Conservation (phyloP, 1,139 yeast genomes). For the Protomyces inouyei region DNA sequence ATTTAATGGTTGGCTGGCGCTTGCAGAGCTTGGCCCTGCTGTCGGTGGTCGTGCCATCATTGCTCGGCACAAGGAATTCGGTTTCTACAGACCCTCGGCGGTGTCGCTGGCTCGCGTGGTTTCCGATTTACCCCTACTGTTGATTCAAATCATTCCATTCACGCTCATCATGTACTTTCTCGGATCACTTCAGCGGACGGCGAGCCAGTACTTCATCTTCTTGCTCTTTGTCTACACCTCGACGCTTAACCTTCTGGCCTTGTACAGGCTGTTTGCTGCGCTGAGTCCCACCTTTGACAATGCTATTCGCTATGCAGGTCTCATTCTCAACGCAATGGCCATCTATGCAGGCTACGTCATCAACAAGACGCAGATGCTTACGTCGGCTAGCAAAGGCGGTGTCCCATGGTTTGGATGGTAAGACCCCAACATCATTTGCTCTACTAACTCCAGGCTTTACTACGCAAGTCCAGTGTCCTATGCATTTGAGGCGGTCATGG, state of each 20-base stretch:
- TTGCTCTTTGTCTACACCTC: constrained; percentile 51
- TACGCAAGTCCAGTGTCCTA: constrained; percentile 68
- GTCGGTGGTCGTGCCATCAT: constrained; percentile 72
- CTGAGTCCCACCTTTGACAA: constrained; percentile 54
- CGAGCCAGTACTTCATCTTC: constrained; percentile 69
- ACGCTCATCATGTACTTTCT: constrained; percentile 62
- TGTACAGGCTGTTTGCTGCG: constrained; percentile 69
- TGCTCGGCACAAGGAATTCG: constrained; percentile 72
- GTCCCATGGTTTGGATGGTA: constrained; percentile 68
- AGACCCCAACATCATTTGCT: no score
- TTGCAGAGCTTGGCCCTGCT: constrained; percentile 65
- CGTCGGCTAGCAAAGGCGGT: background rate
- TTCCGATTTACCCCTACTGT: constrained; percentile 65
- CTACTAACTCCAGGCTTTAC: constrained; percentile 43
- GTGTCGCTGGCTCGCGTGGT: constrained; percentile 67
- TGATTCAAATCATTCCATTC: constrained; percentile 54
- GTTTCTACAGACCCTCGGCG: constrained; percentile 71
- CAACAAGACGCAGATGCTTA: constrained; percentile 47
- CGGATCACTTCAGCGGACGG: constrained; percentile 60
- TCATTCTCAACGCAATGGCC: constrained; percentile 55
- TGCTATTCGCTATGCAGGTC: constrained; percentile 70
- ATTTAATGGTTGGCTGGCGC: constrained; percentile 72
- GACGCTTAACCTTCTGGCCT: constrained; percentile 62
- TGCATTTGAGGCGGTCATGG: constrained; percentile 53
- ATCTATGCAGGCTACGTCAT: constrained; percentile 67